Conservation (phyloP, 2,329 filamentous ascomycete species). For the Aspergillus aculeatus region DNA sequence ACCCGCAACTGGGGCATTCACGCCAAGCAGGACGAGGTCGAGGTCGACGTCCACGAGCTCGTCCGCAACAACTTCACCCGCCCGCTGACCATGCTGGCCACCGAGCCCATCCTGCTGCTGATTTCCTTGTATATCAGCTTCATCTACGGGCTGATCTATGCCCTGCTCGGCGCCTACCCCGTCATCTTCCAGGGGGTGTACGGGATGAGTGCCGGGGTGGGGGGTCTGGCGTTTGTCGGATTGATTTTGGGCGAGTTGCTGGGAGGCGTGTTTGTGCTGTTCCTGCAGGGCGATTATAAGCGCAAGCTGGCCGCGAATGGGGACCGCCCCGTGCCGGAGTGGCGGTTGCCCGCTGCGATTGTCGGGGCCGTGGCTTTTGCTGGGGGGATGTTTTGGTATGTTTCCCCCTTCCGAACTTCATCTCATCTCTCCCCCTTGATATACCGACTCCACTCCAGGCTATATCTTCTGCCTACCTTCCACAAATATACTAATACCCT, state of each 20-base stretch:
- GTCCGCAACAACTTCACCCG: slow-evolving; percentile 51
- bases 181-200: slow-evolving; percentile 33
- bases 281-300: slow-evolving; percentile 27
- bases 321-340: slow-evolving; percentile 33
- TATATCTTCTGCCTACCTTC: no score
- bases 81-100: slow-evolving; percentile 40
- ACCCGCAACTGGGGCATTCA: slow-evolving; percentile 63
- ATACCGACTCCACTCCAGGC: no score
- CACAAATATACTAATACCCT: no score
- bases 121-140: slow-evolving; percentile 36
- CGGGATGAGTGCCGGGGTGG: slow-evolving; percentile 32
- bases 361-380: slow-evolving; percentile 36
- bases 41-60: slow-evolving; percentile 51
- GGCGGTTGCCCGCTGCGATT: slow-evolving; percentile 34
- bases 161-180: slow-evolving; percentile 32
- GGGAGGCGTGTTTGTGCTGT: slow-evolving; percentile 31
- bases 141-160: slow-evolving; percentile 36
- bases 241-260: slow-evolving; percentile 34
- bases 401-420: not conserved
- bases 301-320: slow-evolving; percentile 33
- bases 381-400: slow-evolving; percentile 38
- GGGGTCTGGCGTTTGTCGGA: slow-evolving; percentile 31
- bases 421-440: no score
- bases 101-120: slow-evolving; percentile 41
- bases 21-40: slow-evolving; percentile 54